These are phyloP conservation scores for Colletotrichum graminicola DNA, from an alignment of 2,329 filamentous ascomycete genomes.

Conservation along the genomic window DNA sequence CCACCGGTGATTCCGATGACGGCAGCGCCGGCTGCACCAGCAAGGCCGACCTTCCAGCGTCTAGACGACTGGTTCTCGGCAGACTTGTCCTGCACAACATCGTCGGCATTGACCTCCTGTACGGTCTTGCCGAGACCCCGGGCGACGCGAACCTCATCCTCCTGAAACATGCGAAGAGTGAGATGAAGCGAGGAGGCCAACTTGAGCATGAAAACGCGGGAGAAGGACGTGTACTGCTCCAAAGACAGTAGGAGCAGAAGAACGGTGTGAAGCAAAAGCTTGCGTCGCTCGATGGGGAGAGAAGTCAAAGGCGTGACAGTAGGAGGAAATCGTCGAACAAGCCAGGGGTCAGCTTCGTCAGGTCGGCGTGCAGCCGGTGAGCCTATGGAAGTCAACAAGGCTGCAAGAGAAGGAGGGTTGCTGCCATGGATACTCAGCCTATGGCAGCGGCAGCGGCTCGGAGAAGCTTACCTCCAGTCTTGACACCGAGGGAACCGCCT, in stretches of 20 bases:
- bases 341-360: constrained; percentile 58
- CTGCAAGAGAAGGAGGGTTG: background rate
- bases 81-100: constrained; percentile 50
- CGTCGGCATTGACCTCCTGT: constrained; percentile 56
- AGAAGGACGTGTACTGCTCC: constrained; percentile 81
- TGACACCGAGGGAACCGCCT: constrained; percentile 34
- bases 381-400: constrained; percentile 21
- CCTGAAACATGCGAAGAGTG: constrained; percentile 71
- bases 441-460: no score
- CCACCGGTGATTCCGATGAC: constrained; percentile 81
- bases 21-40: constrained; percentile 63
- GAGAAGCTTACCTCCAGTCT: constrained; percentile 44
- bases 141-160: constrained; percentile 82
- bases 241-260: constrained; percentile 81
- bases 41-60: constrained; percentile 77
- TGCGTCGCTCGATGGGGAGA: constrained; percentile 71
- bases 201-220: constrained; percentile 77
- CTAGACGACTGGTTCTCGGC: constrained; percentile 75
- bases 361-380: constrained; percentile 8
- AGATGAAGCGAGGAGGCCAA: constrained; percentile 79
- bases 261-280: constrained; percentile 77
- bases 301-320: constrained; percentile 71
- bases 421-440: background rate
- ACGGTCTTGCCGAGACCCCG: constrained; percentile 80
- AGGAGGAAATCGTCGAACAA: constrained; percentile 68